Conservation (phyloP, 257 asterid genomes). For the Petrea volubilis region DNA sequence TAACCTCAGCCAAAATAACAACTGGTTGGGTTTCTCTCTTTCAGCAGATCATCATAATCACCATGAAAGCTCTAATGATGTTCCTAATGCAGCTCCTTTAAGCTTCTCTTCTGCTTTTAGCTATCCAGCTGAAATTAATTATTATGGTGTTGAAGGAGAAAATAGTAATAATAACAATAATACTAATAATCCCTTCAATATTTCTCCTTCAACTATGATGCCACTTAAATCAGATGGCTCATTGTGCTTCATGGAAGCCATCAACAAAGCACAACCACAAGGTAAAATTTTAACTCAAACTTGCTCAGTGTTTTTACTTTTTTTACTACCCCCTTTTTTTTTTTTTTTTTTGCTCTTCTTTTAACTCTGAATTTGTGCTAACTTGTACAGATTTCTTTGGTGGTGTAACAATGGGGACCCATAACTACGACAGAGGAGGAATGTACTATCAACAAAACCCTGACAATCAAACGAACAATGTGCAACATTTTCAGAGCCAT, state of each 20-base stretch:
- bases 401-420: conserved; percentile 63
- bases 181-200: conserved; percentile 21
- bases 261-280: conserved; percentile 63
- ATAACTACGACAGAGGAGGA: conserved; percentile 54
- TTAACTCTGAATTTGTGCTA: conserved; percentile 47
- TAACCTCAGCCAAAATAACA: conserved; percentile 24
- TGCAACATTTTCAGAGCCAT: conserved; percentile 47
- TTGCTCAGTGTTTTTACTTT: background rate
- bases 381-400: conserved; percentile 60
- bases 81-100: conserved; percentile 34
- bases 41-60: conserved; percentile 33
- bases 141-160: conserved; percentile 49
- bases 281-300: conserved; percentile 39
- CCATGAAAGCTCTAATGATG: conserved; percentile 32
- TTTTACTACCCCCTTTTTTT: background rate
- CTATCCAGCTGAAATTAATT: conserved; percentile 43
- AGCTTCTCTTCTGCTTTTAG: conserved; percentile 37
- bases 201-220: conserved; percentile 54
- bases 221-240: conserved; percentile 81
- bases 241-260: conserved; percentile 64
- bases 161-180: conserved; percentile 6
- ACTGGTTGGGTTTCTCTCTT: conserved; percentile 75
- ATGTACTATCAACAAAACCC: conserved; percentile 53
- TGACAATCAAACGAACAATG: conserved; percentile 38
- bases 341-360: background rate